Percentiles rank a stretch among this genome's conserved stretches.
These are phyloP conservation scores for Nitzschia sp. DNA, from an alignment of 108 stramenopile genomes.

Conservation along the genomic window DNA sequence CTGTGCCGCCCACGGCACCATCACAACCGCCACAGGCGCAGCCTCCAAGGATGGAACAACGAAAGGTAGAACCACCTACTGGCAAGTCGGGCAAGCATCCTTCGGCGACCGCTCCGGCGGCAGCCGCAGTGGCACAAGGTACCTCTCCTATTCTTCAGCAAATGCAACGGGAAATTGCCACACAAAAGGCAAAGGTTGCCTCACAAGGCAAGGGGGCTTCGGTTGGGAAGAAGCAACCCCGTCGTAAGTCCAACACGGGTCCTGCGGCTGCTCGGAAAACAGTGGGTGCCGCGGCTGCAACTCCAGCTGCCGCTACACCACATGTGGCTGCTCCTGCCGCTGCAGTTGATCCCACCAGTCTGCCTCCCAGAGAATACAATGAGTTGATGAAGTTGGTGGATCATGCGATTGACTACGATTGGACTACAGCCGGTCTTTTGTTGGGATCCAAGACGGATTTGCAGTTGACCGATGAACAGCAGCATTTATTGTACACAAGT, in stretches of 20 bases:
- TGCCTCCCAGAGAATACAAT: constrained; percentile 59
- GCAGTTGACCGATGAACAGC: constrained; percentile 55
- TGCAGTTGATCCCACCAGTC: constrained; percentile 11
- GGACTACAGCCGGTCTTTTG: constrained; percentile 52
- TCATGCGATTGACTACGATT: constrained; percentile 72
- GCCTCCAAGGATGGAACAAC: constrained; percentile 9
- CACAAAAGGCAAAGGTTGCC: constrained; percentile 30
- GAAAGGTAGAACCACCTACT: neutral
- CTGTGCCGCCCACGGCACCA: neutral
- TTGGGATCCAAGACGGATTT: constrained; percentile 45
- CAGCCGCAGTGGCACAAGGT: constrained; percentile 1
- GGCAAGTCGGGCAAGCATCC: constrained; percentile 10
- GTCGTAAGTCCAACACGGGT: constrained; percentile 4
- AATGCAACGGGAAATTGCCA: constrained; percentile 33
- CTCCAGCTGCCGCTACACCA: constrained; percentile 10
- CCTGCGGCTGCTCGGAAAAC: constrained; percentile 13
- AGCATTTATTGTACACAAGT: constrained; percentile 56
- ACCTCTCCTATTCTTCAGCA: constrained; percentile 19
- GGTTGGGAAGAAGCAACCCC: constrained; percentile 15
- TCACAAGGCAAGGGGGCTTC: constrained; percentile 5
- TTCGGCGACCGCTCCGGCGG: constrained; percentile 4
- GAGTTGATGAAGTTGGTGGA: constrained; percentile 74
- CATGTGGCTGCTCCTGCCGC: constrained; percentile 5
- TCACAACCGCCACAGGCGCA: neutral
- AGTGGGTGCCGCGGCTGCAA: neutral